Percentiles rank a stretch among this genome's conserved stretches.
Evolutionary conservation across 2,329 filamentous ascomycete genomes (phyloP).

Genomic region (Curvularia sp.): DNA sequence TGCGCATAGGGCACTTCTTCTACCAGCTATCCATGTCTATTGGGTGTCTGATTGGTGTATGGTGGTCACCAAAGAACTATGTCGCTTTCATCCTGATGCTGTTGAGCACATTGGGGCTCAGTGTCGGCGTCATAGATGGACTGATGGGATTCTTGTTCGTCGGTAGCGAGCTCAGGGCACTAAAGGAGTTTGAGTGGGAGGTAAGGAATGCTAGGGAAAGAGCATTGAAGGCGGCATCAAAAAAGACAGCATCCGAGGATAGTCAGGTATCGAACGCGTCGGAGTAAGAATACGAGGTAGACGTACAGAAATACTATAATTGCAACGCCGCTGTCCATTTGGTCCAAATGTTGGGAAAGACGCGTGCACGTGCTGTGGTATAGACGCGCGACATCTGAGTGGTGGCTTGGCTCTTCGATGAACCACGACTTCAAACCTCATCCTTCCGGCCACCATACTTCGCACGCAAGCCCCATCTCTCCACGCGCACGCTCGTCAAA

Average conservation of each 20-base stretch:
- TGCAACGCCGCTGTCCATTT: not conserved
- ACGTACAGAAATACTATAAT: not conserved
- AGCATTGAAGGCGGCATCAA: conserved; percentile 25
- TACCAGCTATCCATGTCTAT: conserved; percentile 70
- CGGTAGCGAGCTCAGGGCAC: conserved; percentile 77
- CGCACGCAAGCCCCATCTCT: conserved; percentile 1
- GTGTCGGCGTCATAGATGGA: conserved; percentile 80
- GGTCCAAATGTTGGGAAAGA: not conserved
- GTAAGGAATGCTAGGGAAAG: conserved; percentile 56
- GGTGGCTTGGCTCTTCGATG: conserved; percentile 11
- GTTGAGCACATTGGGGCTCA: conserved; percentile 77
- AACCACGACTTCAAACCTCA: conserved; percentile 20
- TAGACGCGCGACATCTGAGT: conserved; percentile 13
- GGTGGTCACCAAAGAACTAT: conserved; percentile 81
- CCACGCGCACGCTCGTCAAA: not conserved
- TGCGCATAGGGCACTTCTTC: conserved; percentile 77
- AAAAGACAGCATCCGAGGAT: conserved; percentile 8
- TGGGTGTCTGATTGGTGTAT: conserved; percentile 79
- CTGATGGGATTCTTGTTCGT: conserved; percentile 88
- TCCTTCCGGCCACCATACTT: conserved; percentile 6
- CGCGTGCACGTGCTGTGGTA: conserved; percentile 27
- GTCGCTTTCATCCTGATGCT: conserved; percentile 82
- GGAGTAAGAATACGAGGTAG: not conserved
- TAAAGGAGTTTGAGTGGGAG: conserved; percentile 95
- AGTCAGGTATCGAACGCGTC: conserved; percentile 5